Percentiles rank a stretch among this genome's conserved stretches.
Conservation (phyloP, 2,329 filamentous ascomycete genomes). For the Aspergillus piperis region DNA sequence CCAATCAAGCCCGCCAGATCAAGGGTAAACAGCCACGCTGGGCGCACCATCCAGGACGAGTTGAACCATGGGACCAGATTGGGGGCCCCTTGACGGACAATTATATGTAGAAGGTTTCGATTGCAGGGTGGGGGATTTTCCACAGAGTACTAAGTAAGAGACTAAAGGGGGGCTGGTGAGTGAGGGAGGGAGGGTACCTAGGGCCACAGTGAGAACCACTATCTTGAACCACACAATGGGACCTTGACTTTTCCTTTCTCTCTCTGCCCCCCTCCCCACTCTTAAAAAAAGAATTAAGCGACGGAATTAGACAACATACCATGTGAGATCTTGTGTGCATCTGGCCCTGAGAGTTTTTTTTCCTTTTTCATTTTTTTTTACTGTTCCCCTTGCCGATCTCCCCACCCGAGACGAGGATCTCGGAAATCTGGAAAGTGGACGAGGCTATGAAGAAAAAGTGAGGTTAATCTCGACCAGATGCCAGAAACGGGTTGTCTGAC, state of each 20-base stretch:
- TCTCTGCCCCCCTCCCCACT: background rate
- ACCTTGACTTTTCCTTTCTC: no score
- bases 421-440: background rate
- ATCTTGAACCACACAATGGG: background rate
- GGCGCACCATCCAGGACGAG: background rate
- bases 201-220: background rate
- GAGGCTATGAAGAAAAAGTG: no score
- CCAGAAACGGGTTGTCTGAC: no score
- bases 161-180: no score
- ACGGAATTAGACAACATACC: background rate
- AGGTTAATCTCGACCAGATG: no score
- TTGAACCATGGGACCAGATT: constrained; percentile 1
- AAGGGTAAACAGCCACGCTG: background rate
- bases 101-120: no score
- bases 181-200: no score
- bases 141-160: background rate
- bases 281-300: background rate
- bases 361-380: no score
- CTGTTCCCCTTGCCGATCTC: constrained; percentile 14
- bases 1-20: background rate
- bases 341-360: background rate
- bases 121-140: background rate
- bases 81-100: background rate
- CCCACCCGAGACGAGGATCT: constrained; percentile 5
- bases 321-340: constrained; percentile 11